phyloP scores from a whole-genome alignment of 805 yeast genomes.

The Candida nemodendra region DNA sequence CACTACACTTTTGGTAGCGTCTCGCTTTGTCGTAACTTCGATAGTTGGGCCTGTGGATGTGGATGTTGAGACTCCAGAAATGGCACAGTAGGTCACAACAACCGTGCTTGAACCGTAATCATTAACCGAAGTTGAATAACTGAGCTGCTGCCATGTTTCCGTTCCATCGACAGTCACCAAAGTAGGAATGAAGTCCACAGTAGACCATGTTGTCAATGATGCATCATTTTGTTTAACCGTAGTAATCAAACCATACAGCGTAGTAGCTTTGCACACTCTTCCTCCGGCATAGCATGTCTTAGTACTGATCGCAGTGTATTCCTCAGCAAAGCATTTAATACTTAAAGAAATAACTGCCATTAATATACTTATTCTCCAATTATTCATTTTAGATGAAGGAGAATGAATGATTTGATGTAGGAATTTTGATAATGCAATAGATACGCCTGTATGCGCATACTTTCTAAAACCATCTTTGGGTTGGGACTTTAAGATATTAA shows the following conservation, averaged over 20 bases:
- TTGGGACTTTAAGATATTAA: constrained; percentile 3
- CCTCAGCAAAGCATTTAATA: constrained; percentile 8
- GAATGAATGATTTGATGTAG: too few relatives aligned
- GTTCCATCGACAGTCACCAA: constrained; percentile 19
- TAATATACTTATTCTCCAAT: not conserved
- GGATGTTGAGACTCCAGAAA: constrained; percentile 15
- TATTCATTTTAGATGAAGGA: not conserved
- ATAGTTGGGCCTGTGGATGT: constrained; percentile 7
- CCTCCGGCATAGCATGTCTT: constrained; percentile 18
- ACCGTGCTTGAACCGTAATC: constrained; percentile 19
- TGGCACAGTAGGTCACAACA: constrained; percentile 26
- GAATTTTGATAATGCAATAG: too few relatives aligned
- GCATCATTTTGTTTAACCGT: constrained; percentile 10
- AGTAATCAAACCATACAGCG: constrained; percentile 16
- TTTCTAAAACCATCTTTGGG: too few relatives aligned
- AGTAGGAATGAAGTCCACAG: constrained; percentile 18
- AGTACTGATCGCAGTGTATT: constrained; percentile 17
- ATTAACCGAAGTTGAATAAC: constrained; percentile 16
- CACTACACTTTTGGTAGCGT: constrained; percentile 4
- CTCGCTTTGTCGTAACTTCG: constrained; percentile 9
- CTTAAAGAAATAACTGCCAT: not conserved
- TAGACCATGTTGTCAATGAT: constrained; percentile 10
- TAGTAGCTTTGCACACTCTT: constrained; percentile 19
- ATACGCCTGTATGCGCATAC: too few relatives aligned
- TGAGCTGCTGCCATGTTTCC: constrained; percentile 20